phyloP scores from a whole-genome alignment of 1,284 basidiomycete genomes.

The Papiliotrema terrestris region DNA sequence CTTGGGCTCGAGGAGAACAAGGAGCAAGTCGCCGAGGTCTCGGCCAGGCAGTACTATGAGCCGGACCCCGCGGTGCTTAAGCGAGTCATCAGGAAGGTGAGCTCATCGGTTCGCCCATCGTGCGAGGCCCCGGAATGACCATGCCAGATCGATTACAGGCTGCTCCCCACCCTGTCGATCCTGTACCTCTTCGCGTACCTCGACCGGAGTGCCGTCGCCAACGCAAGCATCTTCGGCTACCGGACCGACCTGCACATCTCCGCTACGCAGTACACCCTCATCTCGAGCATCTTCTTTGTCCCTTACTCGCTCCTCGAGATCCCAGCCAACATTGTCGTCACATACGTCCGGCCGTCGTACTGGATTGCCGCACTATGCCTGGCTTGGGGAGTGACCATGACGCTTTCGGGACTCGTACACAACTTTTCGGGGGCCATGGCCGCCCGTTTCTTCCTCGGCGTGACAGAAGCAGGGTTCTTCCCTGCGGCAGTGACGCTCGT shows the following conservation, averaged over 20 bases:
- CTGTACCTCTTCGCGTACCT: conserved; percentile 1
- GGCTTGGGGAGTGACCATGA: conserved; percentile 5
- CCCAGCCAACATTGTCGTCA: conserved; percentile 5
- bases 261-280: conserved; percentile 7
- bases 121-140: not conserved
- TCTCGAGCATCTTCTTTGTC: conserved; percentile 7
- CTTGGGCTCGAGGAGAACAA: not conserved
- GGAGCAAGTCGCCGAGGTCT: not conserved
- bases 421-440: conserved; percentile 43
- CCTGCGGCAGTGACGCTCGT: conserved; percentile 26
- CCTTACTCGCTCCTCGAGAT: conserved; percentile 4
- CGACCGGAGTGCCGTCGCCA: conserved; percentile 3
- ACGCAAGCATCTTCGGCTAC: conserved; percentile 8
- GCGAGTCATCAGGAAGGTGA: not conserved
- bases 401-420: conserved; percentile 34
- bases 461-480: conserved; percentile 42
- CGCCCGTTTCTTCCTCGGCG: conserved; percentile 30
- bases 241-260: not conserved
- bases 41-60: not conserved
- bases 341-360: not conserved
- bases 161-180: conserved; percentile 1
- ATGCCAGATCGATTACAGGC: not conserved
- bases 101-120: not conserved
- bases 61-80: not conserved
- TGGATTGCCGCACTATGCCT: not conserved